phyloP scores from a whole-genome alignment of 2,329 filamentous ascomycete genomes.

The Fusarium abutilonis region DNA sequence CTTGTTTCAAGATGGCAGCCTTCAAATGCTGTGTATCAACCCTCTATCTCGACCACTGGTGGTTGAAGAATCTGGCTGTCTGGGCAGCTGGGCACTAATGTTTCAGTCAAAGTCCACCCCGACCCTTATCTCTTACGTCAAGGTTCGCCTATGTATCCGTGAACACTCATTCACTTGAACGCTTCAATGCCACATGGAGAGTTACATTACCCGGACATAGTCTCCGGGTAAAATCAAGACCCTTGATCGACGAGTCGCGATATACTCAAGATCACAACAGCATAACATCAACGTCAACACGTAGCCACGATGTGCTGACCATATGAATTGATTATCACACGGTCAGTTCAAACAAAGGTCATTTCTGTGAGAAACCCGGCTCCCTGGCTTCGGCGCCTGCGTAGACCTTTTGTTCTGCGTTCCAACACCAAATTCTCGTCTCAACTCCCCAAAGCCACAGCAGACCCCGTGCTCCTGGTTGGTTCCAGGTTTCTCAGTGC shows the following conservation, averaged over 20 bases:
- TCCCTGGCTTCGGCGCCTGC: constrained; percentile 37
- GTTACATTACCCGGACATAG: constrained; percentile 19
- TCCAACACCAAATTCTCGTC: constrained; percentile 18
- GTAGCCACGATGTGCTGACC: constrained; percentile 22
- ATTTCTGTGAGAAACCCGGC: constrained; percentile 26
- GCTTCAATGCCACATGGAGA: constrained; percentile 15
- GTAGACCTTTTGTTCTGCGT: constrained; percentile 20
- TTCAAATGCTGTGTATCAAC: constrained; percentile 11
- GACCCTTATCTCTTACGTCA: constrained; percentile 17
- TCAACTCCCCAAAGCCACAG: constrained; percentile 5
- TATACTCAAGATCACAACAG: background rate
- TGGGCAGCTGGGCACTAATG: constrained; percentile 2
- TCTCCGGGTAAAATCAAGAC: constrained; percentile 20
- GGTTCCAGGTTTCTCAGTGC: constrained; percentile 10
- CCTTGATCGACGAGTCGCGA: no score
- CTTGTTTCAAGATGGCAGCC: constrained; percentile 25
- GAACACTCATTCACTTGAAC: background rate
- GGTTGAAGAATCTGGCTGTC: background rate
- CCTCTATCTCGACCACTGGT: constrained; percentile 8
- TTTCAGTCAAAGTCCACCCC: constrained; percentile 25
- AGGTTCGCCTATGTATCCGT: background rate
- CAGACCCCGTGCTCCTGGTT: constrained; percentile 17
- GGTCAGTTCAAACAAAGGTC: constrained; percentile 11
- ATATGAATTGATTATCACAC: background rate
- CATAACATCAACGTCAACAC: background rate